These are phyloP conservation scores for Rhizodiscina lignyota DNA, from an alignment of 495 filamentous ascomycete species.

Conservation along the genomic window DNA sequence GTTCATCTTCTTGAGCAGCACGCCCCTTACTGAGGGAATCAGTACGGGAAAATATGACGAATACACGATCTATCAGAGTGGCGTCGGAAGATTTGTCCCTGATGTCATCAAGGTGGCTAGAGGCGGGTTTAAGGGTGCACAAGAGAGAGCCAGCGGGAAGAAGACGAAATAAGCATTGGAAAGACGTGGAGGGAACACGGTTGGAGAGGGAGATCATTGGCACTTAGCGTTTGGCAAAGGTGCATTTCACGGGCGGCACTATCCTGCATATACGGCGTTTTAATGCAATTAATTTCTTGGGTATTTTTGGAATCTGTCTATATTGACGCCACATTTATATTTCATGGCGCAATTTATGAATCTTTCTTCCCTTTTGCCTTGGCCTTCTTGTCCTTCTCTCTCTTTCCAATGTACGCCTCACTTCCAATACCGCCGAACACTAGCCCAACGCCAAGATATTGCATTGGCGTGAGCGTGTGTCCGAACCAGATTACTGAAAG, in stretches of 20 bases:
- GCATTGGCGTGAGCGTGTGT: slow-evolving; percentile 65
- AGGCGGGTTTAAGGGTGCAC: too few species aligned
- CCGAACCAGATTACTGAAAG: slow-evolving; percentile 90
- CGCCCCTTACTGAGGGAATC: slow-evolving; percentile 70
- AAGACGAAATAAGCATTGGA: too few species aligned
- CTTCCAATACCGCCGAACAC: slow-evolving; percentile 93
- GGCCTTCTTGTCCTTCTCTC: slow-evolving; percentile 66
- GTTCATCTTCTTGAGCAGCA: slow-evolving; percentile 74
- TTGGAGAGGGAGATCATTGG: too few species aligned
- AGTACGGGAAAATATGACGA: slow-evolving; percentile 71
- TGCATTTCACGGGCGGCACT: too few species aligned
- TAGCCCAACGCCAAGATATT: slow-evolving; percentile 80
- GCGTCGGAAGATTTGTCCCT: slow-evolving; percentile 71
- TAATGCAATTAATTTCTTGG: too few species aligned
- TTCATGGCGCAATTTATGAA: too few species aligned
- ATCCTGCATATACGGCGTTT: too few species aligned
- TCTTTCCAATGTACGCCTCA: slow-evolving; percentile 64
- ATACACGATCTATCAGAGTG: slow-evolving; percentile 69
- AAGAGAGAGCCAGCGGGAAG: too few species aligned
- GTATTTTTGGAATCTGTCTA: too few species aligned
- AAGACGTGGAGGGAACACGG: too few species aligned
- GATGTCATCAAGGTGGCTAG: slow-evolving; percentile 9
- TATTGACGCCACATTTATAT: too few species aligned
- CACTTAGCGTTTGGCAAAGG: too few species aligned
- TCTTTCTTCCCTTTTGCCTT: slow-evolving; percentile 33